Evolutionary conservation across 306 rosid species (phyloP).

Genomic region (Lotus japonicus): DNA sequence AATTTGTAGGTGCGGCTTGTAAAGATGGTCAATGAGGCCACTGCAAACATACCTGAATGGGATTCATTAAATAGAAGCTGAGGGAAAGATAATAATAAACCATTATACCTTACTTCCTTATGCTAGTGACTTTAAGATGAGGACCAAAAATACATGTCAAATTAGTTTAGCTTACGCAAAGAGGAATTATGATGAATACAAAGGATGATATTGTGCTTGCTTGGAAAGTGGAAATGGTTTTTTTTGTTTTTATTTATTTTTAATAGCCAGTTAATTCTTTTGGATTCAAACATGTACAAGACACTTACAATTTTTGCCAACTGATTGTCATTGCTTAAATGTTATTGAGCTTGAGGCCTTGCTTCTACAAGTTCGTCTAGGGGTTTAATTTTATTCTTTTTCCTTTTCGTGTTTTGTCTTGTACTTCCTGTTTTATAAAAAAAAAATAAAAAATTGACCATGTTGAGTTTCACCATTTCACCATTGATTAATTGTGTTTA

Average conservation of each 20-base stretch:
- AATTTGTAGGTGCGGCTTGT: conserved; percentile 64
- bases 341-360: too few relatives aligned
- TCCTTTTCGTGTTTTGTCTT: too few relatives aligned
- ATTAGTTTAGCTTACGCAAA: conserved; percentile 16
- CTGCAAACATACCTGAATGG: conserved; percentile 69
- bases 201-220: conserved; percentile 14
- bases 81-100: conserved; percentile 13
- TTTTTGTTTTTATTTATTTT: neutral
- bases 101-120: neutral
- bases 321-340: too few relatives aligned
- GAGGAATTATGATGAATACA: conserved; percentile 25
- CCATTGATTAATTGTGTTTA: too few relatives aligned
- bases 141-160: conserved; percentile 20
- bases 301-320: too few relatives aligned
- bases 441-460: too few relatives aligned
- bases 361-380: too few relatives aligned
- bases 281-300: conserved; percentile 29
- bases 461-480: too few relatives aligned
- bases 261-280: conserved; percentile 21
- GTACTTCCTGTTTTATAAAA: too few relatives aligned
- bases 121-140: conserved; percentile 4
- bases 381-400: too few relatives aligned
- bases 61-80: conserved; percentile 33
- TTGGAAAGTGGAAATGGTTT: conserved; percentile 3
- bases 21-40: conserved; percentile 77